Conservation (phyloP, 352 stramenopile species). For the Hyaloperonospora brassicae region DNA sequence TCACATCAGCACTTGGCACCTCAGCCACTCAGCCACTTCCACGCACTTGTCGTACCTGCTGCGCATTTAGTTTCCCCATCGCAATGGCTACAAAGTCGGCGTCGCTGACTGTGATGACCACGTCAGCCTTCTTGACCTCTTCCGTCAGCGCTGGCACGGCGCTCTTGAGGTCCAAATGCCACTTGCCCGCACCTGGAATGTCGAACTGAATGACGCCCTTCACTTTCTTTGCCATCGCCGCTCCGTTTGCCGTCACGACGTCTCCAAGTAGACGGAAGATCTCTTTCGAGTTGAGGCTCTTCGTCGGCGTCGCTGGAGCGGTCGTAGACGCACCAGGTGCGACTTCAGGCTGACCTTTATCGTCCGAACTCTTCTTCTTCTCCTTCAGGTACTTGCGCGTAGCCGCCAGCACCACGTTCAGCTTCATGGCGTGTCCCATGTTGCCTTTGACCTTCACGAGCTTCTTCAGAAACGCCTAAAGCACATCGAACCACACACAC, state of each 20-base stretch:
- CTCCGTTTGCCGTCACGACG: conserved; percentile 48
- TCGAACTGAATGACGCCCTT: conserved; percentile 78
- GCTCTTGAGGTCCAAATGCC: conserved; percentile 77
- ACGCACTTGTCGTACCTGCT: conserved; percentile 34
- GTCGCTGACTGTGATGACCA: conserved; percentile 67
- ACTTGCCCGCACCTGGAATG: conserved; percentile 62
- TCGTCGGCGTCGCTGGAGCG: conserved; percentile 8
- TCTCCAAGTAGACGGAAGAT: conserved; percentile 65
- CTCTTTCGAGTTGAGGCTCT: conserved; percentile 50
- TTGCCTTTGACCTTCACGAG: conserved; percentile 94
- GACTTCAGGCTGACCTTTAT: conserved; percentile 12
- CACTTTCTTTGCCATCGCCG: conserved; percentile 61
- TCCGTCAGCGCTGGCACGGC: conserved; percentile 41
- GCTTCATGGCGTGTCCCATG: conserved; percentile 91
- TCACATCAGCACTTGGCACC: conserved; percentile 2
- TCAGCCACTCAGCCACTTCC: background rate
- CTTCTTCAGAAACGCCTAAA: conserved; percentile 88
- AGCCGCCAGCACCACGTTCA: conserved; percentile 84
- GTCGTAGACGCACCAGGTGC: conserved; percentile 12
- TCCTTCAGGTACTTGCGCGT: conserved; percentile 76
- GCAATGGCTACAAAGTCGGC: conserved; percentile 78
- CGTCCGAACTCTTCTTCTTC: conserved; percentile 37
- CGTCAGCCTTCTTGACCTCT: conserved; percentile 63
- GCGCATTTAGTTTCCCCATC: conserved; percentile 85
- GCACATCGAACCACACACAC: no score